Base-by-base conservation (phyloP, 305 asterid genomes). In the Ajuga reptans region DNA sequence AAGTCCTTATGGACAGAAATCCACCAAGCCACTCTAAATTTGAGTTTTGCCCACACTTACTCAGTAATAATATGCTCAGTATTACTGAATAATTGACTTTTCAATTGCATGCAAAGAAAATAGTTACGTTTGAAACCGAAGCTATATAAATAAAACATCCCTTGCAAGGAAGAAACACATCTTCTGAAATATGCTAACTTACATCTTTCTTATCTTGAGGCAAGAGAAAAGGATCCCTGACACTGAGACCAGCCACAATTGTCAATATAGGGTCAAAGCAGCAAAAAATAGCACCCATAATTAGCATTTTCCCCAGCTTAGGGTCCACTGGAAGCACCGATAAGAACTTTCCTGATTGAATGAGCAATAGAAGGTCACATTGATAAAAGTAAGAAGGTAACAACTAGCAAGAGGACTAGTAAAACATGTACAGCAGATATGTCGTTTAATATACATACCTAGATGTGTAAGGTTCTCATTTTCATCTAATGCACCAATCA, bases 251-350 rank as follows among this genome's bases (percentile, higher is more conserved):
- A 72, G 99, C 90, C 58, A 91, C 97, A 72, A 91, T 89, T 6
- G 99, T 93, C 84, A 93, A 73, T 55, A 91, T 78, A 57, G 99
- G 99, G 79, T 93, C 97, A 78, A 91, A 89, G 89, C 99, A 93
- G 75, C 82, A 76, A 72, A 86, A 91, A 51, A 93, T 81, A 74
- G 96, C 86, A 76, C 99, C 99, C 95, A 91, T 87, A 24, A 93
- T 78, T 75, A 93, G 87, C 99, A 93, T 93, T 82, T 93, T 93
- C 75, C 99, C 97, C 55, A 91, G 93, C 82, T 93, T 93, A 63
- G 99, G 99, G 79, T 93, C 99, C 82, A 93, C 97, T 51, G 99
- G 99, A 70, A 93, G 96, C 75, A 91, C 89, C 2, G 96, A 83
- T 78, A 93, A 74, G 81, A 81, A 86, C 76, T 87, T 86, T 52